Conservation (phyloP, 164 flowering plant genomes). For the Nymphaea thermarum region DNA sequence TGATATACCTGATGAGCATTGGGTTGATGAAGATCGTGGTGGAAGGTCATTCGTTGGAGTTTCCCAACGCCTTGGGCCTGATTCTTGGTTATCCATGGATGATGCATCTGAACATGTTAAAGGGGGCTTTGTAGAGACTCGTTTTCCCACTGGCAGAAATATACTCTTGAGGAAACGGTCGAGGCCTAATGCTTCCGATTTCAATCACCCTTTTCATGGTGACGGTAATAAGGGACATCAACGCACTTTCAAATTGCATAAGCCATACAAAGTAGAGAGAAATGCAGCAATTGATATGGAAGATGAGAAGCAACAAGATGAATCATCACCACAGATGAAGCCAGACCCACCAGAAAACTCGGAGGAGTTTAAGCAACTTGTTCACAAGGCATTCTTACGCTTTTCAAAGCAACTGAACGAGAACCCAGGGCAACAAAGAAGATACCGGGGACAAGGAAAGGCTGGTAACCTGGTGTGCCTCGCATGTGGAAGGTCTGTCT, state of each 20-base stretch:
- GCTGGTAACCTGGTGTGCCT: constrained; percentile 36
- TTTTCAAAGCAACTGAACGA: constrained; percentile 48
- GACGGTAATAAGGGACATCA: constrained; percentile 10
- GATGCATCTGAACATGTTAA: constrained; percentile 4
- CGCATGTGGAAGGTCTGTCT: constrained; percentile 72
- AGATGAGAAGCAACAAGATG: constrained; percentile 12
- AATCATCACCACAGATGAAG: constrained; percentile 9
- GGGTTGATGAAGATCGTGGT: constrained; percentile 10
- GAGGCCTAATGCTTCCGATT: constrained; percentile 17
- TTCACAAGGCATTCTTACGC: constrained; percentile 42
- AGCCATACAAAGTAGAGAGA: constrained; percentile 7
- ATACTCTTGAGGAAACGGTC: constrained; percentile 21
- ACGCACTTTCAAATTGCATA: constrained; percentile 11
- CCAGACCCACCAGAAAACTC: constrained; percentile 45
- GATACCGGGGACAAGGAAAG: constrained; percentile 34
- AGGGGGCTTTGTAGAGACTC: constrained; percentile 4
- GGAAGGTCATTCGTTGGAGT: constrained; percentile 6
- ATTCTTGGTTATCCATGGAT: constrained; percentile 5
- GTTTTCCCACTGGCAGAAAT: constrained; percentile 8
- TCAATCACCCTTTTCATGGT: constrained; percentile 7
- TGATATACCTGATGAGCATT: constrained; percentile 7
- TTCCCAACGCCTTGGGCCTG: constrained; percentile 4
- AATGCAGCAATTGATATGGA: not conserved
- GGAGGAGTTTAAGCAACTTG: constrained; percentile 48
- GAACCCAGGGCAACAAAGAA: constrained; percentile 33